Conservation (phyloP, 164 flowering plant species). For the Cinnamomum micranthum region DNA sequence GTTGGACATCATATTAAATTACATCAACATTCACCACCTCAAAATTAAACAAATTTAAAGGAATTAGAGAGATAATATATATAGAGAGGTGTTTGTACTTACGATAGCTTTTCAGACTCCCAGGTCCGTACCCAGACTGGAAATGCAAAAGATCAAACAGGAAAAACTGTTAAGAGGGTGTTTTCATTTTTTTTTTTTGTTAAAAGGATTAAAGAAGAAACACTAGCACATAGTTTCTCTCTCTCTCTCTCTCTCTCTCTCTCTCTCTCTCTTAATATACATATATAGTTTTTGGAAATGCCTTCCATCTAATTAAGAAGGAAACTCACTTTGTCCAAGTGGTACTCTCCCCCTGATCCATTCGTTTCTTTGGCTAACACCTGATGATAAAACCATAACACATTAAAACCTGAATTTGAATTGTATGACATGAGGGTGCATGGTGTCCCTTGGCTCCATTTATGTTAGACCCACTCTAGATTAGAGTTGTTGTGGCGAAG, state of each 20-base stretch:
- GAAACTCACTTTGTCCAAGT: constrained; percentile 15
- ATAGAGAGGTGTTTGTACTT: constrained; percentile 11
- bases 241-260: too few species aligned
- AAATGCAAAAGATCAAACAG: not conserved
- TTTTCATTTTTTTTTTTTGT: not conserved
- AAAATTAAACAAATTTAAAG: too few species aligned
- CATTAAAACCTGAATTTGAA: not conserved
- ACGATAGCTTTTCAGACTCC: constrained; percentile 37
- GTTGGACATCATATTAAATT: not conserved
- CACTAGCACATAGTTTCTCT: not conserved
- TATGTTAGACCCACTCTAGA: not conserved
- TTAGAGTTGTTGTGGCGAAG: not conserved
- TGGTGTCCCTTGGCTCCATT: not conserved
- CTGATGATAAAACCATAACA: constrained; percentile 13
- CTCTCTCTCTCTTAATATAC: too few species aligned
- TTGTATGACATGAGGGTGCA: not conserved
- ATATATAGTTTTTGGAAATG: too few species aligned
- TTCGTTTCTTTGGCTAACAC: constrained; percentile 17
- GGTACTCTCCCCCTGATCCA: constrained; percentile 13
- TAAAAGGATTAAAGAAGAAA: not conserved
- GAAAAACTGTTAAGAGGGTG: too few species aligned
- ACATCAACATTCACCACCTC: too few species aligned
- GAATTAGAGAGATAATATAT: too few species aligned
- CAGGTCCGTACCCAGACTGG: constrained; percentile 30
- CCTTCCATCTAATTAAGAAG: too few species aligned